Evolutionary conservation across 1,284 basidiomycete genomes (phyloP).

Genomic region (Tilletiopsis washingtonensis): DNA sequence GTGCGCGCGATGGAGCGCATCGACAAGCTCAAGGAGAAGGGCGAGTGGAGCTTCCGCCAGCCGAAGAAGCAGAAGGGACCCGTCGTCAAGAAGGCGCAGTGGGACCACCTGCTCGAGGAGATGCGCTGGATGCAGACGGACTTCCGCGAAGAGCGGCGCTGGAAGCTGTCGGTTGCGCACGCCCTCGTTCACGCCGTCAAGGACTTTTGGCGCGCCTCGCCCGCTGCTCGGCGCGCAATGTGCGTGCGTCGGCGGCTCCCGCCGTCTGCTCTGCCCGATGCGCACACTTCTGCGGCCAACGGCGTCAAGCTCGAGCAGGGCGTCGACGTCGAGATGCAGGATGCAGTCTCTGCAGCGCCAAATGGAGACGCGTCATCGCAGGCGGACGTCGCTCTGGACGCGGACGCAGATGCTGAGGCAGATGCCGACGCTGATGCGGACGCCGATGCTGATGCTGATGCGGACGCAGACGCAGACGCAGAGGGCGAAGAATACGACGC

Average conservation of each 20-base stretch:
- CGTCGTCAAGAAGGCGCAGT: constrained; percentile 73
- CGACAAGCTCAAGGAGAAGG: constrained; percentile 70
- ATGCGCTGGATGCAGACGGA: constrained; percentile 98
- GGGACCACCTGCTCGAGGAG: constrained; percentile 94
- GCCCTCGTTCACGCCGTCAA: constrained; percentile 74
- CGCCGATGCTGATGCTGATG: constrained; percentile 12
- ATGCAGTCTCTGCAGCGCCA: too few relatives aligned
- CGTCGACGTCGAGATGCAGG: constrained; percentile 13
- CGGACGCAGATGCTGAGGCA: constrained; percentile 20
- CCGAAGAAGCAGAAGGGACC: constrained; percentile 87
- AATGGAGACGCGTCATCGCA: too few relatives aligned
- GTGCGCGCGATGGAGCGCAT: constrained; percentile 75
- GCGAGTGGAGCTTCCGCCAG: constrained; percentile 86
- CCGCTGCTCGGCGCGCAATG: constrained; percentile 59
- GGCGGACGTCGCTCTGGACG: constrained; percentile 30
- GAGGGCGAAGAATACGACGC: constrained; percentile 11
- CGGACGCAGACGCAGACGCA: constrained; percentile 10
- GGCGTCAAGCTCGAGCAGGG: neutral
- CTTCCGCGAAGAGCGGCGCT: constrained; percentile 83
- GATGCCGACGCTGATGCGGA: constrained; percentile 17
- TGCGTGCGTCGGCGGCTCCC: constrained; percentile 51
- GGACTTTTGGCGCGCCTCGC: constrained; percentile 73
- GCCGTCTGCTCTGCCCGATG: neutral
- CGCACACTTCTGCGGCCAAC: neutral
- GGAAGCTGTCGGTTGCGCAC: constrained; percentile 81